Conservation (phyloP, 2,329 filamentous ascomycete species). For the Neophaeococcomyces aloes region DNA sequence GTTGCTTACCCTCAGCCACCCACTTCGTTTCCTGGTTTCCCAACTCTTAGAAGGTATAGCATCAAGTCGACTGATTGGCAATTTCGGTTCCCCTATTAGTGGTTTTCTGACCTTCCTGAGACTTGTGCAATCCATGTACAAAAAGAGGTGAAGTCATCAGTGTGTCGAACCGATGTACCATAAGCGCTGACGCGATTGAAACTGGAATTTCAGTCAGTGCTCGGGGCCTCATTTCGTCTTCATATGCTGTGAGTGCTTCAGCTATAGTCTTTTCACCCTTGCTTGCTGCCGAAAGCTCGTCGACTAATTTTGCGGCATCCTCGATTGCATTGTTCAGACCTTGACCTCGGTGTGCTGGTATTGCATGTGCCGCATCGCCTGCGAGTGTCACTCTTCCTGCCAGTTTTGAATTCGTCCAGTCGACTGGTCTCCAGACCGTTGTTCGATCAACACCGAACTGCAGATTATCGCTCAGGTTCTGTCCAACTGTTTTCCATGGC, state of each 20-base stretch:
- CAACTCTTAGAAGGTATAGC: too few relatives aligned
- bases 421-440: slow-evolving; percentile 14
- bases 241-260: slow-evolving; percentile 22
- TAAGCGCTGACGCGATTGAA: slow-evolving; percentile 33
- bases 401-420: slow-evolving; percentile 19
- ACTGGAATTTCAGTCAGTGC: slow-evolving; percentile 34
- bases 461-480: slow-evolving; percentile 11
- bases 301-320: slow-evolving; percentile 35
- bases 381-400: slow-evolving; percentile 36
- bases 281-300: slow-evolving; percentile 16
- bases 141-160: slow-evolving; percentile 13
- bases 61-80: too few relatives aligned
- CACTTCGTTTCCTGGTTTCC: too few relatives aligned
- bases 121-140: slow-evolving; percentile 9
- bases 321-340: slow-evolving; percentile 51
- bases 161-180: slow-evolving; percentile 35
- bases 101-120: too few relatives aligned
- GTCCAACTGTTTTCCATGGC: slow-evolving; percentile 9
- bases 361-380: slow-evolving; percentile 55
- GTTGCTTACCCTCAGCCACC: too few relatives aligned
- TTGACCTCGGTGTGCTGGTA: slow-evolving; percentile 50
- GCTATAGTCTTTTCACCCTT: slow-evolving; percentile 7
- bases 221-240: slow-evolving; percentile 31
- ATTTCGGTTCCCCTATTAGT: too few relatives aligned
- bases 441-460: slow-evolving; percentile 15